These are phyloP conservation scores for Mycena belliarum DNA, from an alignment of 768 basidiomycete genomes.

Conservation along the genomic window DNA sequence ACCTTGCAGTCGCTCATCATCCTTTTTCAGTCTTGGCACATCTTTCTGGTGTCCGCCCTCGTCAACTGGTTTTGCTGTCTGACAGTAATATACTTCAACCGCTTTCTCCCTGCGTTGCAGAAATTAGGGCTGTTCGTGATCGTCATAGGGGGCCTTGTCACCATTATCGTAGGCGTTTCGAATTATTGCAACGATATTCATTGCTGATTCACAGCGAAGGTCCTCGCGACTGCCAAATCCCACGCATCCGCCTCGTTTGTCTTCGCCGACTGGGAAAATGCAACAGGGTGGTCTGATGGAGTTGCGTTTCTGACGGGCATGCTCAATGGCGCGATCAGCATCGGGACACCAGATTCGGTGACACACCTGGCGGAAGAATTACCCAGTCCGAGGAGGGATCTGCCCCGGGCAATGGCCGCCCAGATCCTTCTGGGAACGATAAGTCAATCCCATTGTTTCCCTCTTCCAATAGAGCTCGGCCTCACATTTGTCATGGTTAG, in stretches of 20 bases:
- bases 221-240: constrained; percentile 14
- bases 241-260: constrained; percentile 17
- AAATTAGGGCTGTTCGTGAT: constrained; percentile 14
- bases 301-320: constrained; percentile 19
- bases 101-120: constrained; percentile 15
- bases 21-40: constrained; percentile 12
- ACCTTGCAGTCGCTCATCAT: constrained; percentile 1
- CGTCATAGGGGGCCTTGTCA: constrained; percentile 15
- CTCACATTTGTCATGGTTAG: neutral
- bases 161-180: constrained; percentile 8
- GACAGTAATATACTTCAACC: constrained; percentile 15
- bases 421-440: constrained; percentile 16
- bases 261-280: constrained; percentile 16
- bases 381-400: constrained; percentile 14
- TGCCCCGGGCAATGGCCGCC: constrained; percentile 16
- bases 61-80: constrained; percentile 14
- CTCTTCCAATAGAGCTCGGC: neutral
- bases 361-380: constrained; percentile 20
- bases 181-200: neutral
- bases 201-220: constrained; percentile 1
- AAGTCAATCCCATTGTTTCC: neutral
- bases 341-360: constrained; percentile 18
- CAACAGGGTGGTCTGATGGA: constrained; percentile 17
- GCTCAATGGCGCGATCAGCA: constrained; percentile 17
- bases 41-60: constrained; percentile 14